phyloP scores from a whole-genome alignment of 202 grass and related monocot genomes.

The Bolboschoenoplectus hybrid region DNA sequence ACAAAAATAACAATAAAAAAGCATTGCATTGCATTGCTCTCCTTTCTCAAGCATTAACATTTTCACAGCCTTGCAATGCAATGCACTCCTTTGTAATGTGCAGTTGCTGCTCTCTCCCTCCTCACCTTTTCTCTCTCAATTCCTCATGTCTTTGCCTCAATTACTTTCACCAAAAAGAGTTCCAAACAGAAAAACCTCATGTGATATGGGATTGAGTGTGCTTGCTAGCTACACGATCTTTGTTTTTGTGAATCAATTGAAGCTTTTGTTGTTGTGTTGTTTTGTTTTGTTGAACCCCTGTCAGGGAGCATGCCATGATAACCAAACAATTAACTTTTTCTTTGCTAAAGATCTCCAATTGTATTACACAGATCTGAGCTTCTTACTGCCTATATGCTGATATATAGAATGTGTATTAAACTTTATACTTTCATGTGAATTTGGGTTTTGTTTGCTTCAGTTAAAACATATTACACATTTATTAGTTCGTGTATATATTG shows the following conservation, averaged over 20 bases:
- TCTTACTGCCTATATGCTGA: too few species aligned
- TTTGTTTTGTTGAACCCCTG: slow-evolving; percentile 22
- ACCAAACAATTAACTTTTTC: neutral
- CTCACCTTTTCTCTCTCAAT: neutral
- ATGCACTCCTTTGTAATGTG: slow-evolving; percentile 25
- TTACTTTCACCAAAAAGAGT: slow-evolving; percentile 27
- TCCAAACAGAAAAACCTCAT: slow-evolving; percentile 16
- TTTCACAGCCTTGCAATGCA: slow-evolving; percentile 31
- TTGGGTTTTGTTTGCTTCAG: neutral
- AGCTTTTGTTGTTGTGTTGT: slow-evolving; percentile 8
- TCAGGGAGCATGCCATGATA: slow-evolving; percentile 14
- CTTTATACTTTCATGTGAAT: neutral
- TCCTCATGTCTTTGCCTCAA: slow-evolving; percentile 9
- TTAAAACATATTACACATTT: neutral
- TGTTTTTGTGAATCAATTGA: slow-evolving; percentile 33
- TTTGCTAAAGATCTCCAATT: neutral
- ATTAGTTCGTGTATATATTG: too few species aligned
- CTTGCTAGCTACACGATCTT: slow-evolving; percentile 12
- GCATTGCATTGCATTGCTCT: neutral
- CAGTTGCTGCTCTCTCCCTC: neutral
- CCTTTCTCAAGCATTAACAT: slow-evolving; percentile 31
- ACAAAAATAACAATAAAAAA: neutral
- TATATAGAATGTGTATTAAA: neutral
- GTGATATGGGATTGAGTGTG: slow-evolving; percentile 22
- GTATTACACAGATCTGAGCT: neutral